Conservation (phyloP, 495 filamentous ascomycete species). For the Monascus purpureus region DNA sequence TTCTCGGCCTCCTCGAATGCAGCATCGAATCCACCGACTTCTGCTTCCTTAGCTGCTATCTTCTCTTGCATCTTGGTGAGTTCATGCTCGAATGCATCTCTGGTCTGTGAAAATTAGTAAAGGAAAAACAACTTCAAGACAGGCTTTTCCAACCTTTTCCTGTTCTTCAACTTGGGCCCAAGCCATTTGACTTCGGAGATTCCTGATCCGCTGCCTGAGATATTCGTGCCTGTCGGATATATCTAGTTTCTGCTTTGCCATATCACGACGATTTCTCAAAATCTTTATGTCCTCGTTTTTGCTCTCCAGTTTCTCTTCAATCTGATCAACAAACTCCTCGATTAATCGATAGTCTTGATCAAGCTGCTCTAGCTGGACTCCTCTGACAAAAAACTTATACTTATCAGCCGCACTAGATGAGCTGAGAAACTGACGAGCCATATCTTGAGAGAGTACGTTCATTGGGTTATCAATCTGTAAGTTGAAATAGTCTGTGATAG, state of each 20-base stretch:
- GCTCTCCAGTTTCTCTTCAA: slow-evolving; percentile 42
- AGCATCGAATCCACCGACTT: slow-evolving; percentile 22
- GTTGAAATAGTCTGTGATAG: slow-evolving; percentile 82
- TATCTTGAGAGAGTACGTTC: slow-evolving; percentile 94
- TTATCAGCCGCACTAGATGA: slow-evolving; percentile 68
- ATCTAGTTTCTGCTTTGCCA: slow-evolving; percentile 38
- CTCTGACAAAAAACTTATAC: slow-evolving; percentile 94
- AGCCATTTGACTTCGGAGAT: slow-evolving; percentile 44
- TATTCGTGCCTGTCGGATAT: slow-evolving; percentile 42
- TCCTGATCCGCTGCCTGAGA: slow-evolving; percentile 36
- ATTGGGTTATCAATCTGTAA: slow-evolving; percentile 96
- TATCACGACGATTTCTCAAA: slow-evolving; percentile 30
- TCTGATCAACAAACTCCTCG: slow-evolving; percentile 51
- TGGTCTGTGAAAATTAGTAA: slow-evolving; percentile 13
- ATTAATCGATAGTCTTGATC: slow-evolving; percentile 83
- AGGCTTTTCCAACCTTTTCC: slow-evolving; percentile 22
- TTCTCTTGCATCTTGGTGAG: slow-evolving; percentile 20
- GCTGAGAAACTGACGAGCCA: slow-evolving; percentile 86
- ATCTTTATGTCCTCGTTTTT: slow-evolving; percentile 33
- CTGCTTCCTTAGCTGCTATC: slow-evolving; percentile 28
- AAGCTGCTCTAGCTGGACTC: slow-evolving; percentile 83
- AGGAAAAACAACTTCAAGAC: background rate
- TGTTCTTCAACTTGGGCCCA: slow-evolving; percentile 59
- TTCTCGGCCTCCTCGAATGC: slow-evolving; percentile 30
- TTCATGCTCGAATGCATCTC: slow-evolving; percentile 18